phyloP scores from a whole-genome alignment of 495 filamentous ascomycete species.

The Neurospora sp. region DNA sequence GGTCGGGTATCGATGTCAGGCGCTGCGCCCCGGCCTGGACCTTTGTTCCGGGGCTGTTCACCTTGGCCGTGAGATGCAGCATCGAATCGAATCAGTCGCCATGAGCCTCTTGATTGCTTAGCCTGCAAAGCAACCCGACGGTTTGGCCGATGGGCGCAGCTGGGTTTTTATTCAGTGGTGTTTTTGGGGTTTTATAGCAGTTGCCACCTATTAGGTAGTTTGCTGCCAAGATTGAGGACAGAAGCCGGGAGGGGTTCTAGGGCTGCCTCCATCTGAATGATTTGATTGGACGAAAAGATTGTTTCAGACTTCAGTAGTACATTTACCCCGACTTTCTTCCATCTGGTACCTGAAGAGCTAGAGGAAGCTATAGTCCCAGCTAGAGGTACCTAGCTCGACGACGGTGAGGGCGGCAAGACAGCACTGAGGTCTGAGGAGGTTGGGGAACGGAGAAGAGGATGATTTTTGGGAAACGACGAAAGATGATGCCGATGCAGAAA shows the following conservation, averaged over 20 bases:
- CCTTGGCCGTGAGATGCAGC: no score
- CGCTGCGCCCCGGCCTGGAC: neutral
- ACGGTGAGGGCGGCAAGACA: neutral
- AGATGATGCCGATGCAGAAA: neutral
- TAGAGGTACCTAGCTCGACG: neutral
- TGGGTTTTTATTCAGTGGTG: neutral
- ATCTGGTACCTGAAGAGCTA: neutral
- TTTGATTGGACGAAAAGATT: neutral
- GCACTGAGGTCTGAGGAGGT: neutral
- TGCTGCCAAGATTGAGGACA: neutral
- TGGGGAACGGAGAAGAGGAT: neutral
- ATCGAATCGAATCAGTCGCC: neutral
- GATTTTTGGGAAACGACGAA: neutral
- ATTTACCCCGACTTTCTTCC: neutral
- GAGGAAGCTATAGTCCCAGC: neutral
- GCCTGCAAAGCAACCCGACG: neutral
- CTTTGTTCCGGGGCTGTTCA: neutral
- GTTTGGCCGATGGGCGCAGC: neutral
- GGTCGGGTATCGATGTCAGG: neutral
- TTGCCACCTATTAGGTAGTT: neutral
- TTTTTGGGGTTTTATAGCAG: no score
- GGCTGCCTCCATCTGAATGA: neutral
- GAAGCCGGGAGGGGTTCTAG: neutral
- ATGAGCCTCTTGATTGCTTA: neutral
- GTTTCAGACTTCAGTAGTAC: neutral